phyloP scores from a whole-genome alignment of 208 protist species.

The Leishmania tropica region DNA sequence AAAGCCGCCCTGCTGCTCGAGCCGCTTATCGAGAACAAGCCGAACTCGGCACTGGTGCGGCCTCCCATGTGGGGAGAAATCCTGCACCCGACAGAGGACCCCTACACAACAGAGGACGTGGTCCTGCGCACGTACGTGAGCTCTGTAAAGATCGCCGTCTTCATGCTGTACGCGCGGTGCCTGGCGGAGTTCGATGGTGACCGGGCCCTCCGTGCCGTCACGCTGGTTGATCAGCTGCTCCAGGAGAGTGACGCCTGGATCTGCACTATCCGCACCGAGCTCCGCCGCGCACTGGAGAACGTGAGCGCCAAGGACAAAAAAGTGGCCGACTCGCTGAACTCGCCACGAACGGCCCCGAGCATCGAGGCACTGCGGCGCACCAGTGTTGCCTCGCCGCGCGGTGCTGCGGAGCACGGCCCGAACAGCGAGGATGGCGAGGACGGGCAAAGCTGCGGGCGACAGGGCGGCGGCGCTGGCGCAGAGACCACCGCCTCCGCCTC shows the following conservation, averaged over 20 bases:
- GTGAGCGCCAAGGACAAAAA: slow-evolving; percentile 18
- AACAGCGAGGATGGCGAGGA: slow-evolving; percentile 7
- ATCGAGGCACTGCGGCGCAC: slow-evolving; percentile 15
- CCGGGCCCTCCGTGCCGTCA: slow-evolving; percentile 54
- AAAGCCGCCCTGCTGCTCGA: slow-evolving; percentile 86
- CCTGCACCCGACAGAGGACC: slow-evolving; percentile 45
- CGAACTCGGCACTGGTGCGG: slow-evolving; percentile 60
- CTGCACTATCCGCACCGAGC: slow-evolving; percentile 28
- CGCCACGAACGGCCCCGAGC: slow-evolving; percentile 3
- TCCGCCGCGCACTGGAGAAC: slow-evolving; percentile 27
- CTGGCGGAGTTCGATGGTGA: slow-evolving; percentile 81
- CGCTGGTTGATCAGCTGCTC: slow-evolving; percentile 39
- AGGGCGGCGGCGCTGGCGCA: neutral
- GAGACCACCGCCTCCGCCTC: neutral
- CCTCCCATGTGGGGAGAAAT: slow-evolving; percentile 79
- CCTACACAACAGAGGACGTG: slow-evolving; percentile 70
- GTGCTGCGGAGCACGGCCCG: slow-evolving; percentile 1
- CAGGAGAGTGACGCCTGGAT: slow-evolving; percentile 68
- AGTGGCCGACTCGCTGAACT: slow-evolving; percentile 1
- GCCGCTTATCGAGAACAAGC: slow-evolving; percentile 85
- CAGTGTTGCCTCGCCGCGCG: slow-evolving; percentile 1
- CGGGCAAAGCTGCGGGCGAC: neutral
- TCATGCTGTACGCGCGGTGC: slow-evolving; percentile 80
- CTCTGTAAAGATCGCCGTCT: slow-evolving; percentile 73
- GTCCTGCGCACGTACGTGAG: slow-evolving; percentile 67